These are phyloP conservation scores for Periconia sp. DNA, from an alignment of 2,329 filamentous ascomycete species.

Conservation along the genomic window DNA sequence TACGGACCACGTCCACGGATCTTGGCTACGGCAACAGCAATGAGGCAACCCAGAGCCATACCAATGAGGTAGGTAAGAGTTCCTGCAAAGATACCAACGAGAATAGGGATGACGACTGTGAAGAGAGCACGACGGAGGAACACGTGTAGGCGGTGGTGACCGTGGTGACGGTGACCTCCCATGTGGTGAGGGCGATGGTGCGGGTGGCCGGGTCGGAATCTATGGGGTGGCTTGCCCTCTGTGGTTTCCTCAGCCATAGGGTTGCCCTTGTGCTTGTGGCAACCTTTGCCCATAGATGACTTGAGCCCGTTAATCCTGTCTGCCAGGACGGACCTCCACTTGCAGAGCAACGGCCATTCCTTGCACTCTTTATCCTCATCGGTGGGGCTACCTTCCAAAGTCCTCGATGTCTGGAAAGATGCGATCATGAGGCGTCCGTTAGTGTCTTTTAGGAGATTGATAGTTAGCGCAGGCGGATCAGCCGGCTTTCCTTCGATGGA, in stretches of 20 bases:
- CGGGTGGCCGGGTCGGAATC: conserved; percentile 36
- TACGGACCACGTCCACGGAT: conserved; percentile 54
- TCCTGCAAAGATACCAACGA: conserved; percentile 72
- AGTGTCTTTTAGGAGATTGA: conserved; percentile 46
- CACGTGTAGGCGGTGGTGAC: conserved; percentile 32
- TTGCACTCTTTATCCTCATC: conserved; percentile 40
- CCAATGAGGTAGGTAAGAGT: conserved; percentile 70
- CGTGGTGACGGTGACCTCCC: conserved; percentile 24
- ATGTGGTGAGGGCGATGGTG: conserved; percentile 32
- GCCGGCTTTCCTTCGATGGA: conserved; percentile 41
- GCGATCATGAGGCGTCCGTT: conserved; percentile 47
- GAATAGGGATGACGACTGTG: conserved; percentile 70
- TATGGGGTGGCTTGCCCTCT: conserved; percentile 42
- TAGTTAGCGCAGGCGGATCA: conserved; percentile 38
- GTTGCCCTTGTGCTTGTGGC: conserved; percentile 41
- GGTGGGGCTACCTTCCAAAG: conserved; percentile 21
- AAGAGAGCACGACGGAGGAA: conserved; percentile 60
- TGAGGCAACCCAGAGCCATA: conserved; percentile 68
- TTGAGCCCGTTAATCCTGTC: conserved; percentile 44
- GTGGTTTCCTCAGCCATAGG: conserved; percentile 37
- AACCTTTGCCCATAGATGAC: conserved; percentile 38
- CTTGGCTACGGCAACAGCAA: conserved; percentile 65
- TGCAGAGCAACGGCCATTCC: conserved; percentile 48
- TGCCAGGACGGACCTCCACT: conserved; percentile 48
- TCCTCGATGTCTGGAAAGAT: conserved; percentile 37